Conservation (phyloP, 139 green algal genomes). For the Axilococcus clingmanii region DNA sequence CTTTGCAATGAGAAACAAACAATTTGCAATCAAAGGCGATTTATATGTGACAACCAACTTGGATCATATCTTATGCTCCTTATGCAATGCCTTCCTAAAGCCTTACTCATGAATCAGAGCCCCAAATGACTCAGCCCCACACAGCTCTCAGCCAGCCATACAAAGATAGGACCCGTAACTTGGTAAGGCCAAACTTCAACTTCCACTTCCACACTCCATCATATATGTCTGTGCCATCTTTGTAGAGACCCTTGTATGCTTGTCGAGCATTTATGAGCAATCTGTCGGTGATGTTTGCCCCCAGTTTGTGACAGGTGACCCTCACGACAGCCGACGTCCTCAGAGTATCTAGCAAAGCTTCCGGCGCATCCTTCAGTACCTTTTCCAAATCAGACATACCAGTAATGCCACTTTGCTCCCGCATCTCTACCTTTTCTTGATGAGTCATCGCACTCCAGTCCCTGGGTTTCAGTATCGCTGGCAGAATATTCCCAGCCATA, state of each 20-base stretch:
- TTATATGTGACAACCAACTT: too few relatives aligned
- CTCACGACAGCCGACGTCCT: conserved; percentile 35
- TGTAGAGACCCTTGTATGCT: conserved; percentile 21
- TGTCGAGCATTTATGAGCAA: conserved; percentile 44
- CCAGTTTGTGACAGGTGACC: conserved; percentile 23
- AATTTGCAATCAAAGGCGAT: too few relatives aligned
- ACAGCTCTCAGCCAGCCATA: too few relatives aligned
- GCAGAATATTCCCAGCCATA: conserved; percentile 42
- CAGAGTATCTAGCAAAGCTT: conserved; percentile 44
- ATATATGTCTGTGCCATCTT: too few relatives aligned
- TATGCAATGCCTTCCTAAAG: too few relatives aligned
- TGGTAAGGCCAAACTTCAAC: too few relatives aligned
- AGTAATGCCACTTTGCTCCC: conserved; percentile 30
- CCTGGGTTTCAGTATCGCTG: conserved; percentile 48
- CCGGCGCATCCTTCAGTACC: conserved; percentile 36
- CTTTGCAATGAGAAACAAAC: too few relatives aligned
- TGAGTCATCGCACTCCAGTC: conserved; percentile 20
- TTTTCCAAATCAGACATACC: conserved; percentile 42
- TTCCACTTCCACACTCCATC: too few relatives aligned
- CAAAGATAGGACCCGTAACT: too few relatives aligned
- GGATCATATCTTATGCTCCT: too few relatives aligned
- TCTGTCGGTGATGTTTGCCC: conserved; percentile 33
- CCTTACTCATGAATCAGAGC: too few relatives aligned
- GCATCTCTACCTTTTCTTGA: conserved; percentile 11
- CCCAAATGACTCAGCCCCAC: too few relatives aligned